These are phyloP conservation scores for Penicillium italicum DNA, from an alignment of 2,329 filamentous ascomycete species.

Conservation along the genomic window DNA sequence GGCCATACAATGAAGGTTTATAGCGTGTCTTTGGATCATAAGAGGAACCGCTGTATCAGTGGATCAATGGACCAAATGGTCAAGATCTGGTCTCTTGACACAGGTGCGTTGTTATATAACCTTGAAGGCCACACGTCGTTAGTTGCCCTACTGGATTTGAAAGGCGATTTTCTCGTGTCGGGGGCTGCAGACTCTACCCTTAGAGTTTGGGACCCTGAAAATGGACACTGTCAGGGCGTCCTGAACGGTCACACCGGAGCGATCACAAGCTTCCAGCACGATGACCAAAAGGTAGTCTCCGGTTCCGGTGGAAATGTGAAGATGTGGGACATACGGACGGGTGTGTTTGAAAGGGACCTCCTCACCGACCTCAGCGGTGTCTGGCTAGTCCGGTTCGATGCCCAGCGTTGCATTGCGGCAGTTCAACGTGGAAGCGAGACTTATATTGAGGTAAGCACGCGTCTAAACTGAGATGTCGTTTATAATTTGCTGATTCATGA, in stretches of 20 bases:
- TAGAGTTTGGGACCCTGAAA: constrained; percentile 94
- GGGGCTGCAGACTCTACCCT: constrained; percentile 93
- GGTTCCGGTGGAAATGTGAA: constrained; percentile 93
- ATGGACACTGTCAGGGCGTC: constrained; percentile 81
- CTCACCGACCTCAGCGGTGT: constrained; percentile 92
- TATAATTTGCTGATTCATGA: constrained; percentile 39
- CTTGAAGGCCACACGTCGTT: constrained; percentile 92
- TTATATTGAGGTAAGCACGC: constrained; percentile 78
- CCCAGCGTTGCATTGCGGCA: constrained; percentile 88
- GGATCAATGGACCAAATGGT: constrained; percentile 98
- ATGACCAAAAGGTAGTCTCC: constrained; percentile 91
- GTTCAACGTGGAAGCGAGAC: constrained; percentile 89
- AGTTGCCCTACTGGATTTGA: constrained; percentile 85
- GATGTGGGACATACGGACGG: constrained; percentile 95
- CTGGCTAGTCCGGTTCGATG: constrained; percentile 98
- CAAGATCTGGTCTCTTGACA: constrained; percentile 93
- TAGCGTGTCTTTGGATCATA: constrained; percentile 87
- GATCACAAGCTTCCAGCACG: constrained; percentile 98
- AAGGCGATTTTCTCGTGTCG: constrained; percentile 84
- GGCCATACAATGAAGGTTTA: constrained; percentile 94
- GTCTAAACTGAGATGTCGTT: background rate
- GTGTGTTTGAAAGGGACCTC: constrained; percentile 87
- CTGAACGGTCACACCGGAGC: constrained; percentile 91
- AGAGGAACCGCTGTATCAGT: constrained; percentile 90
- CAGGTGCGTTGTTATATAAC: constrained; percentile 78